phyloP scores from a whole-genome alignment of 164 flowering plant species.

The Nelumbo lutea region DNA sequence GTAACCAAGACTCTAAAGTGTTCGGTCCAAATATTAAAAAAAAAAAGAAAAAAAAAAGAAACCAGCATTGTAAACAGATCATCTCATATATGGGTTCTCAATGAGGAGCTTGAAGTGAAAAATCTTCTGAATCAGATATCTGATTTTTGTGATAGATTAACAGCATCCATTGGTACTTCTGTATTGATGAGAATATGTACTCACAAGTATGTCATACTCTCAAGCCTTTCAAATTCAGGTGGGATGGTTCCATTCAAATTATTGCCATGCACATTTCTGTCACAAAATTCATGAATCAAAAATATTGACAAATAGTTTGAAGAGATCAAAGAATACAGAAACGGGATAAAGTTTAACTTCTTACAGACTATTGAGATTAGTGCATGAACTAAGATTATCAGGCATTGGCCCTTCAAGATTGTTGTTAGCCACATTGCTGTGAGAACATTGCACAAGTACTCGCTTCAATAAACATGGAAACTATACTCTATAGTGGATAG shows the following conservation, averaged over 20 bases:
- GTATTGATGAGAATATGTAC: constrained; percentile 16
- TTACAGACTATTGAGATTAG: constrained; percentile 89
- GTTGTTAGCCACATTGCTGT: constrained; percentile 89
- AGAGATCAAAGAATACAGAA: constrained; percentile 1
- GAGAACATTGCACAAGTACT: constrained; percentile 3
- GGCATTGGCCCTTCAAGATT: constrained; percentile 89
- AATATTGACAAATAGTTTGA: neutral
- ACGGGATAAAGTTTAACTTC: constrained; percentile 11
- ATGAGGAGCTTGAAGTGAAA: neutral
- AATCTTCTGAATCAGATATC: neutral
- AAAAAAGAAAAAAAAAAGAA: too few relatives aligned
- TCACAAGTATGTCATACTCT: constrained; percentile 83
- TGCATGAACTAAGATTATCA: constrained; percentile 81
- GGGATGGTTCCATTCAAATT: constrained; percentile 81
- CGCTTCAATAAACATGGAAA: neutral
- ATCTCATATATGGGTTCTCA: too few relatives aligned
- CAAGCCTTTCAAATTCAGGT: constrained; percentile 54
- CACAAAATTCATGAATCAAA: constrained; percentile 11
- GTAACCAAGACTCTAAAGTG: too few relatives aligned
- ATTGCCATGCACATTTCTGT: constrained; percentile 76
- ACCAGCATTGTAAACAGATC: too few relatives aligned
- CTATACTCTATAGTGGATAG: neutral
- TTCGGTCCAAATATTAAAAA: too few relatives aligned
- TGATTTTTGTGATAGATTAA: too few relatives aligned
- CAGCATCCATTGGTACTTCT: too few relatives aligned